phyloP scores from a whole-genome alignment of 805 yeast genomes.

The Danielozyma ontarioensis region DNA sequence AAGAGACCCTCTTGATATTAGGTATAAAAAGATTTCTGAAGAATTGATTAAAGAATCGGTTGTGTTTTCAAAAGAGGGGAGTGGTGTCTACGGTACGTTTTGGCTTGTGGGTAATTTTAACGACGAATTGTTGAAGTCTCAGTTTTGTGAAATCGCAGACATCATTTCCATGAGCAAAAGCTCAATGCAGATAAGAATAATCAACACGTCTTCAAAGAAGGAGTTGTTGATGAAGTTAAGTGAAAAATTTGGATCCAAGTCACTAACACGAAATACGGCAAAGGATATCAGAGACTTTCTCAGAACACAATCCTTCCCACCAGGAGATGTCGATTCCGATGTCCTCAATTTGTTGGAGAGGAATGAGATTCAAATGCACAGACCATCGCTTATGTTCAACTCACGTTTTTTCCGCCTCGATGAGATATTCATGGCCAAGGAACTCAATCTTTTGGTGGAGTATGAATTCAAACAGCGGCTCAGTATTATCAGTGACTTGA shows the following conservation, averaged over 20 bases:
- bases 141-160: slow-evolving; percentile 35
- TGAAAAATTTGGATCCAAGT: neutral
- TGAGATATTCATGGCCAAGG: slow-evolving; percentile 14
- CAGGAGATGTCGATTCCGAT: neutral
- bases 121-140: slow-evolving; percentile 31
- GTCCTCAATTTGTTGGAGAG: slow-evolving; percentile 17
- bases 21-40: slow-evolving; percentile 24
- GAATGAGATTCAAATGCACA: slow-evolving; percentile 26
- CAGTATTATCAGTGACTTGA: slow-evolving; percentile 20
- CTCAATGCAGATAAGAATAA: slow-evolving; percentile 34
- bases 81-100: slow-evolving; percentile 41
- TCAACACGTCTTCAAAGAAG: slow-evolving; percentile 18
- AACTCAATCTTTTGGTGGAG: slow-evolving; percentile 35
- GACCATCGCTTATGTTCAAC: slow-evolving; percentile 43
- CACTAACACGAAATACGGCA: slow-evolving; percentile 6
- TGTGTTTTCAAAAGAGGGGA: slow-evolving; percentile 10
- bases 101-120: slow-evolving; percentile 60
- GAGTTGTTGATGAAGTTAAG: slow-evolving; percentile 2
- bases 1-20: slow-evolving; percentile 24
- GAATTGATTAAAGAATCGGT: slow-evolving; percentile 21
- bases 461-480: slow-evolving; percentile 47
- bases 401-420: slow-evolving; percentile 46
- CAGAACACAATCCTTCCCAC: neutral
- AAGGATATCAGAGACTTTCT: slow-evolving; percentile 2
- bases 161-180: slow-evolving; percentile 14